Evolutionary conservation across 2,329 filamentous ascomycete species (phyloP).

Genomic region (Pseudogymnoascus sp.): DNA sequence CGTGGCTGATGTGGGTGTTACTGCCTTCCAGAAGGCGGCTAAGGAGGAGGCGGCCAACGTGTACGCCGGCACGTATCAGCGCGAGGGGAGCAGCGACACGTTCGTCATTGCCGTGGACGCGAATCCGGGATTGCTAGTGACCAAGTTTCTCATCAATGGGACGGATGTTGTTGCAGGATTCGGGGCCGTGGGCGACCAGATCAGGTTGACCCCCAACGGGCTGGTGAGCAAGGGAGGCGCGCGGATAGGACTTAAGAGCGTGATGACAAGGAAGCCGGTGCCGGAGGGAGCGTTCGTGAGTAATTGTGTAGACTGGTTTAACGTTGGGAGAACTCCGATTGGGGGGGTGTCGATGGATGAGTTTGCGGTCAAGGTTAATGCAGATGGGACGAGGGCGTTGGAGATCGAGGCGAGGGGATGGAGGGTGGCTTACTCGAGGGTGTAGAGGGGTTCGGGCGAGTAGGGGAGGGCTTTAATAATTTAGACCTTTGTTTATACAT

Average conservation of each 20-base stretch:
- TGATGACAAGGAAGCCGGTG: conserved; percentile 10
- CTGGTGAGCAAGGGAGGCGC: conserved; percentile 12
- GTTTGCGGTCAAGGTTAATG: conserved; percentile 25
- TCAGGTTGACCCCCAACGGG: conserved; percentile 14
- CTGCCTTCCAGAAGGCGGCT: conserved; percentile 27
- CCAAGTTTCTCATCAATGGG: conserved; percentile 26
- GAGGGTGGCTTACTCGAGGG: not conserved
- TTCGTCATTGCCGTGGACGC: conserved; percentile 21
- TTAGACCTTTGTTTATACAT: not conserved
- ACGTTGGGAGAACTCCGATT: conserved; percentile 20
- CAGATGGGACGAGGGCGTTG: conserved; percentile 15
- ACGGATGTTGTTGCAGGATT: conserved; percentile 21
- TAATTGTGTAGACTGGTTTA: conserved; percentile 16
- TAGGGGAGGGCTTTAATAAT: not conserved
- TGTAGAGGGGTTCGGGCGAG: not conserved
- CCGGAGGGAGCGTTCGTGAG: conserved; percentile 15
- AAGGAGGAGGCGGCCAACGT: conserved; percentile 23
- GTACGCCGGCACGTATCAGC: conserved; percentile 15
- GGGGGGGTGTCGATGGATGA: conserved; percentile 19
- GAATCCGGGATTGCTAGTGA: conserved; percentile 23
- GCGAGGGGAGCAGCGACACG: conserved; percentile 20
- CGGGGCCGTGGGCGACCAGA: not conserved
- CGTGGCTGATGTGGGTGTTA: conserved; percentile 25
- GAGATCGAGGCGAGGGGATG: not conserved
- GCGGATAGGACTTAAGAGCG: conserved; percentile 12